Base-by-base conservation (phyloP, 2,329 filamentous ascomycete genomes). In the Fusarium tanahbumbuense region DNA sequence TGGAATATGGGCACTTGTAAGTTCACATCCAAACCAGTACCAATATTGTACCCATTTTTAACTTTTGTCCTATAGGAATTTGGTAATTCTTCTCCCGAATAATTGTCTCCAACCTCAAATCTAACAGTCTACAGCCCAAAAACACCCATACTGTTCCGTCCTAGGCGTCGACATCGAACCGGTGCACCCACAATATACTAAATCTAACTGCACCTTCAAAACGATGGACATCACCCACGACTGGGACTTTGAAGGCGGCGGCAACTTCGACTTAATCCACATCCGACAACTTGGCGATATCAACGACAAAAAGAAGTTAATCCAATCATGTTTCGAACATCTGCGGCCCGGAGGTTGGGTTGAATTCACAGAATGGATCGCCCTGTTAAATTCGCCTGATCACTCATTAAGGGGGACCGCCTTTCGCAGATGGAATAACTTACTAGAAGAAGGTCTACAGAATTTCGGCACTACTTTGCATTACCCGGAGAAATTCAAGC, bases 301-400 rank as follows among this genome's bases (percentile, higher is more conserved):
- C 3, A 56, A 50, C 4, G 70, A 73, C 10, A 73, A 73, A 2
- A 48, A 46, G 22, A 64, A 59, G 25, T 13, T 73, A 3, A 16
- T 71, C 13, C 66, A 73, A 37, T 56, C 69, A 8, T 30, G 56
- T 22, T 74, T 58, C 18, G 63, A 73, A 23, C 68, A 73, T 23
- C 50, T 73, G 18, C 71, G 64, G 18, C 71, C 71, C 13, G 71
- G 71, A 62, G 71, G 71, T 62, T 73, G 71, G 71, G 71, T 71
- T 20, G 71, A 73, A 25, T 45, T 73, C 5, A 73, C 71, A 13
- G 71, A 73, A 71, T 73, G 71, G 71, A 74, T 73, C 42, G 71
- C 68, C 10, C 15, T 68, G 25, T 34, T 72, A 27, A 69, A 74
- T 32, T 73, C 71, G 25, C 71, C 71, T 11, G 71, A 73, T 23